Conservation (phyloP, 176 grass and related monocot genomes). For the Saccharum officinarum region DNA sequence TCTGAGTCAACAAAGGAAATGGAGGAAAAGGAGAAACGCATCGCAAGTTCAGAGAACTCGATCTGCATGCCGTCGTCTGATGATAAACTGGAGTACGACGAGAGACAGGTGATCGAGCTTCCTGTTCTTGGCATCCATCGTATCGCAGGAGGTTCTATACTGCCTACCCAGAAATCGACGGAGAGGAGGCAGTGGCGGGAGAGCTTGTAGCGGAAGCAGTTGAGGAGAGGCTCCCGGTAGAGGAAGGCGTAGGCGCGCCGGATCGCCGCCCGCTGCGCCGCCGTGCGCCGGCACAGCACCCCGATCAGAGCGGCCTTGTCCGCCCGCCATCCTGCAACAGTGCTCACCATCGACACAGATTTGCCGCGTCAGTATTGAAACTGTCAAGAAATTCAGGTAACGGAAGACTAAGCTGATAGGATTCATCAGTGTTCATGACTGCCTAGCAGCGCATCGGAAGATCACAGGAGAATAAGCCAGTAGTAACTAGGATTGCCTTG, state of each 20-base stretch:
- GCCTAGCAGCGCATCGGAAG: too few species aligned
- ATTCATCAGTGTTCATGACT: neutral
- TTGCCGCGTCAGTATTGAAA: neutral
- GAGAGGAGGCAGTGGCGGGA: conserved; percentile 33
- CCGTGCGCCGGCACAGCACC: conserved; percentile 54
- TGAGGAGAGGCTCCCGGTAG: conserved; percentile 59
- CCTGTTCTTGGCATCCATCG: too few species aligned
- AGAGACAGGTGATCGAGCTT: too few species aligned
- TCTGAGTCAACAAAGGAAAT: conserved; percentile 22
- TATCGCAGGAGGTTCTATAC: neutral
- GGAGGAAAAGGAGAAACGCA: neutral
- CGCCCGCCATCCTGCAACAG: conserved; percentile 59
- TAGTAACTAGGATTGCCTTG: conserved; percentile 27
- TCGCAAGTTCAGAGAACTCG: neutral
- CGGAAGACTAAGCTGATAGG: neutral
- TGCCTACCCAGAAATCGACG: conserved; percentile 67
- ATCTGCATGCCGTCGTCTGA: neutral
- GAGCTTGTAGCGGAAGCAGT: conserved; percentile 62
- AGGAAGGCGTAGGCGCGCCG: conserved; percentile 60
- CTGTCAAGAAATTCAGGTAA: neutral
- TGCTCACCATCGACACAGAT: too few species aligned
- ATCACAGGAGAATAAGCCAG: too few species aligned
- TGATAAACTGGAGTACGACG: neutral
- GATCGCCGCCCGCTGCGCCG: conserved; percentile 61
- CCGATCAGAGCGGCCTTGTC: conserved; percentile 62